Conservation (phyloP, 441 rosid species). For the Eruca vesicaria region DNA sequence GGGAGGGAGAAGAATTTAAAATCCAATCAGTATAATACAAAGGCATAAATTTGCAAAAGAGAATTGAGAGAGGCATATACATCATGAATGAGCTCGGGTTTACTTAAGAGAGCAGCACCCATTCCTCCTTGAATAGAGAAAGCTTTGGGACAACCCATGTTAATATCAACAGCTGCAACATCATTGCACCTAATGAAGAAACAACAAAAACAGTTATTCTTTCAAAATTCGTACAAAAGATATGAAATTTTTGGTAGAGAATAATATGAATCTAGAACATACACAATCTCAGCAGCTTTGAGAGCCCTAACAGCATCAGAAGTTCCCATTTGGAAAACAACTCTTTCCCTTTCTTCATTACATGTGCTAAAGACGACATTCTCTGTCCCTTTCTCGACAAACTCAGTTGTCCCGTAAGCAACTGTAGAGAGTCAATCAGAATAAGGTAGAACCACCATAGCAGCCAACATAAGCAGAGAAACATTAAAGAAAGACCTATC, state of each 20-base stretch:
- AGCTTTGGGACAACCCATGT: conserved; percentile 95
- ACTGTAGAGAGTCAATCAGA: conserved; percentile 14
- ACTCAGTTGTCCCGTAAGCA: conserved; percentile 58
- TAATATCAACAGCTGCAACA: conserved; percentile 82
- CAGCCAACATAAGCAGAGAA: too few species aligned
- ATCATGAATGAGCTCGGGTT: conserved; percentile 82
- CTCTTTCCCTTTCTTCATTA: conserved; percentile 50
- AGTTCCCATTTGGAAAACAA: conserved; percentile 89
- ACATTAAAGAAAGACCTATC: too few species aligned
- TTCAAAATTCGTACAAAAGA: background rate
- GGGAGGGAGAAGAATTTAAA: conserved; percentile 25
- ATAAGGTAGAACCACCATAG: background rate
- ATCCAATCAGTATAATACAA: too few species aligned
- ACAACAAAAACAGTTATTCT: background rate
- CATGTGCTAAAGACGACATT: conserved; percentile 73
- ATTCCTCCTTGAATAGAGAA: conserved; percentile 94
- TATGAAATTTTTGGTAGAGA: background rate
- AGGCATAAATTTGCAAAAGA: background rate
- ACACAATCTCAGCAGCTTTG: conserved; percentile 84
- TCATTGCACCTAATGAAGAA: conserved; percentile 62
- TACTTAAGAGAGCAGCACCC: conserved; percentile 90
- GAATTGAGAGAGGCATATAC: conserved; percentile 39
- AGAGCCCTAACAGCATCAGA: conserved; percentile 89
- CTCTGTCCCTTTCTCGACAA: conserved; percentile 82
- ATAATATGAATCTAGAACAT: conserved; percentile 20